Evolutionary conservation across 73 alveolate species (phyloP), one percentile per base, ranked within the genome.

Genomic region (Durusdinium trenchii): DNA sequence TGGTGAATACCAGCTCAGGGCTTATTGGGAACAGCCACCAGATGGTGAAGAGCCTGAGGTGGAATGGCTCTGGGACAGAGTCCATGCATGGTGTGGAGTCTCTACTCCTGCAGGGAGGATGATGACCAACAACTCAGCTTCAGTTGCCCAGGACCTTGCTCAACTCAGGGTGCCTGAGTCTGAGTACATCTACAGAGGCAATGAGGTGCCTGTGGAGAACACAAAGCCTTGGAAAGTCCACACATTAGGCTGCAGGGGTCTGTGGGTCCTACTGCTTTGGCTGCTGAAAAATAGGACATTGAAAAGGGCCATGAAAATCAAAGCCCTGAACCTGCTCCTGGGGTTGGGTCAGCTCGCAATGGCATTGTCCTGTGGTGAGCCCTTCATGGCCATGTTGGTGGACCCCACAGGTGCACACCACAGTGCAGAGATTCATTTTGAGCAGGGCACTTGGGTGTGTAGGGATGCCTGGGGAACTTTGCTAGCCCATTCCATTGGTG

Each of bases 1-100:
- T 6, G 47, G 20, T 3, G 69, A 28, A 23, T 30, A 46, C 67
- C 32, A 43, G 7, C 69, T 79, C 62, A 79, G 90, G 46, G 90
- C 90, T 38, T 79, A 46, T 79, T 18, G n/a, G n/a, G n/a, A n/a
- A n/a, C n/a, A n/a, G n/a, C n/a, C n/a, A n/a, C n/a, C n/a, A n/a
- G n/a, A n/a, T n/a, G n/a, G n/a, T 79, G 62, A 79, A 79, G 9
- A 1, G 10, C 47, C 64, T 3, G 20, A 28, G 20, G 86, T 57
- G 2, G 86, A 75, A 57, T 75, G 86, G 86, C 36, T 75, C 4
- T 75, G 86, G 86, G 38, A n/a, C 52, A 75, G 86, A 57, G 38
- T 75, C 38, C 86, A 75, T 10, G 38, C 4, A 2, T 28, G 6
- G 4, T 12, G 36, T 6, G 57, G 86, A 35, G 42, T 75, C 36